phyloP scores from a whole-genome alignment of 768 basidiomycete genomes.

The Russula dissimulans region DNA sequence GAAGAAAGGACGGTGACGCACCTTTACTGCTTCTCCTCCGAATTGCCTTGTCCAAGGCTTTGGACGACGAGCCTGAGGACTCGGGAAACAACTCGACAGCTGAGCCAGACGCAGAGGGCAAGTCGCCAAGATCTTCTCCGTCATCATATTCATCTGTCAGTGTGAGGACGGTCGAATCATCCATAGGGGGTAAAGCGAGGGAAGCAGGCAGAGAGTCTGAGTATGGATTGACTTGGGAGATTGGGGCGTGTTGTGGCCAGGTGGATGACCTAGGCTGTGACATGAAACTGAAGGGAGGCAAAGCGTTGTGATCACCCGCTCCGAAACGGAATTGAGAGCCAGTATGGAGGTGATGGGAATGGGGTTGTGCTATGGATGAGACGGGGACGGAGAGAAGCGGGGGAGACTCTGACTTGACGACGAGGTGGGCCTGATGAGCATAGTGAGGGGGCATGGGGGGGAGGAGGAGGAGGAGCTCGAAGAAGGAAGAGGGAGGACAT shows the following conservation, averaged over 20 bases:
- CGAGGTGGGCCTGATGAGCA: not conserved
- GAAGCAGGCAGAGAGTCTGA: not conserved
- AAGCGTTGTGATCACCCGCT: constrained; percentile 24
- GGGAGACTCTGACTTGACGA: constrained; percentile 18
- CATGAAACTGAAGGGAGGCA: constrained; percentile 19
- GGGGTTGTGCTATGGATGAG: not conserved
- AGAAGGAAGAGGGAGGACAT: not conserved
- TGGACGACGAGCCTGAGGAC: constrained; percentile 19
- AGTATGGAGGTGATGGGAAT: not conserved
- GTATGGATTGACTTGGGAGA: not conserved
- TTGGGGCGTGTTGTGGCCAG: constrained; percentile 2
- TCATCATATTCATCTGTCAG: constrained; percentile 61
- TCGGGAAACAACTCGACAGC: constrained; percentile 18
- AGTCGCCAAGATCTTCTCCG: constrained; percentile 42
- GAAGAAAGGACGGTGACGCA: constrained; percentile 19
- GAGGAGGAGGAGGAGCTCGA: not conserved
- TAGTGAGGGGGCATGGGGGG: not conserved
- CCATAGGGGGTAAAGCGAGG: constrained; percentile 7
- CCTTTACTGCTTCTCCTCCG: constrained; percentile 74
- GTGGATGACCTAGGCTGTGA: constrained; percentile 18
- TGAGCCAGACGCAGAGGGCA: constrained; percentile 27
- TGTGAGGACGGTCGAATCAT: constrained; percentile 28
- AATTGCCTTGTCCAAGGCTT: constrained; percentile 42
- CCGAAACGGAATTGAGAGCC: constrained; percentile 19
- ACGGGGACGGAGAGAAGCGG: constrained; percentile 8